Evolutionary conservation across 2,329 filamentous ascomycete genomes (phyloP).

Genomic region (Geosmithia putterillii): DNA sequence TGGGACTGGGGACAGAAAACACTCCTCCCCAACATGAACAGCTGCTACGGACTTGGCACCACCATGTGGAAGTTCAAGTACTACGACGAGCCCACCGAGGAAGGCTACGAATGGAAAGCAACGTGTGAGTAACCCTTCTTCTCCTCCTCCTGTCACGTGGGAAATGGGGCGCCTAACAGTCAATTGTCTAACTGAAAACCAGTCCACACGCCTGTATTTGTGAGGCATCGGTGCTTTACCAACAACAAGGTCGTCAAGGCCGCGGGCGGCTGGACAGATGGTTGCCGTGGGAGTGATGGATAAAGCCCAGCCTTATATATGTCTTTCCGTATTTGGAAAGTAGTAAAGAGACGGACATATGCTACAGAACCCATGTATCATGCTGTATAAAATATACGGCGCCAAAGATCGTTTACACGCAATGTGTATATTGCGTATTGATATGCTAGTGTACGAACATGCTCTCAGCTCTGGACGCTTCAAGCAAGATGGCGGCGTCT

Average conservation of each 20-base stretch:
- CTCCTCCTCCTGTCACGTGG: neutral
- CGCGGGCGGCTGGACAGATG: slow-evolving; percentile 7
- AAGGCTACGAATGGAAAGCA: slow-evolving; percentile 11
- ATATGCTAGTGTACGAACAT: too few relatives aligned
- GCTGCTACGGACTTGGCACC: slow-evolving; percentile 8
- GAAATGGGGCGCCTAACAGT: neutral
- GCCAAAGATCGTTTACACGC: too few relatives aligned
- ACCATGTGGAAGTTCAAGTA: slow-evolving; percentile 14
- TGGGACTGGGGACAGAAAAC: slow-evolving; percentile 12
- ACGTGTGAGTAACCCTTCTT: slow-evolving; percentile 1
- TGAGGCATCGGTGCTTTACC: slow-evolving; percentile 9
- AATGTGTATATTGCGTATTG: too few relatives aligned
- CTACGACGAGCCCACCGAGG: slow-evolving; percentile 9
- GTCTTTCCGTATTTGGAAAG: too few relatives aligned
- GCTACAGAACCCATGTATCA: too few relatives aligned
- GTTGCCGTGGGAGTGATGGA: slow-evolving; percentile 6
- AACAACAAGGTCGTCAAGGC: slow-evolving; percentile 10
- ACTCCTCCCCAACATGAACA: slow-evolving; percentile 7
- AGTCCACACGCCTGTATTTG: slow-evolving; percentile 10
- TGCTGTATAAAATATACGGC: too few relatives aligned
- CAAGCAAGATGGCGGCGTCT: too few relatives aligned
- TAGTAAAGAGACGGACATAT: too few relatives aligned
- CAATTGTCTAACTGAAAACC: too few relatives aligned
- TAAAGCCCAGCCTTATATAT: too few relatives aligned
- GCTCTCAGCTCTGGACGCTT: too few relatives aligned